phyloP scores from a whole-genome alignment of 768 basidiomycete genomes.

The Trametes elegans region DNA sequence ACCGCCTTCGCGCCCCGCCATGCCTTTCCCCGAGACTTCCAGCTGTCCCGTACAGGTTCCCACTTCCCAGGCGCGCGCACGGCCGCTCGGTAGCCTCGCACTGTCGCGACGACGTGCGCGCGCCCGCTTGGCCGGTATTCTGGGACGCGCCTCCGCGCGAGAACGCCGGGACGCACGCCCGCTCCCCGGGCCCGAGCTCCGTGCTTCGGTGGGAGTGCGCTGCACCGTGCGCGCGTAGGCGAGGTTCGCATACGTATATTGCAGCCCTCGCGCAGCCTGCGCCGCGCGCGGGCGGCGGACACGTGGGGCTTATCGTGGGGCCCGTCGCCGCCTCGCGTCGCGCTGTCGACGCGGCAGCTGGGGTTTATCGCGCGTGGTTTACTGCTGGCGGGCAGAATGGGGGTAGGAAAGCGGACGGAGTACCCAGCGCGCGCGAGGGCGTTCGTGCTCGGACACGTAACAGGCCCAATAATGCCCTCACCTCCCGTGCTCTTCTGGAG shows the following conservation, averaged over 20 bases:
- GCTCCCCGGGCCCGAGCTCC: slow-evolving; percentile 18
- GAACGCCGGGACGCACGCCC: slow-evolving; percentile 2
- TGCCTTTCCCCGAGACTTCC: no score
- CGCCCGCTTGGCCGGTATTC: slow-evolving; percentile 9
- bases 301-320: slow-evolving; percentile 19
- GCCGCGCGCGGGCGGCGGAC: slow-evolving; percentile 1
- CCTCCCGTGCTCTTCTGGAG: neutral
- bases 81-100: slow-evolving; percentile 13
- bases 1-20: no score
- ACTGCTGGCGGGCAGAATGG: neutral
- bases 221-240: neutral
- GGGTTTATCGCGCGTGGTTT: neutral
- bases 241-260: slow-evolving; percentile 8
- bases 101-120: neutral
- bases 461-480: neutral
- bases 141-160: neutral
- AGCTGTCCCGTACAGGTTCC: no score
- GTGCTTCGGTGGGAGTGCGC: neutral
- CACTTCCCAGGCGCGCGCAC: neutral
- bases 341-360: neutral
- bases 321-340: slow-evolving; percentile 1
- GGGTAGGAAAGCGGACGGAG: neutral
- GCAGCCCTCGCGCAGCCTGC: neutral
- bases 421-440: neutral
- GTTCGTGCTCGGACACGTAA: slow-evolving; percentile 7